A percentile compares a stretch with the other conserved stretches of the same genome.
Evolutionary conservation across 148 eudicot species (phyloP).

Genomic region (Pharnaceum exiguum): DNA sequence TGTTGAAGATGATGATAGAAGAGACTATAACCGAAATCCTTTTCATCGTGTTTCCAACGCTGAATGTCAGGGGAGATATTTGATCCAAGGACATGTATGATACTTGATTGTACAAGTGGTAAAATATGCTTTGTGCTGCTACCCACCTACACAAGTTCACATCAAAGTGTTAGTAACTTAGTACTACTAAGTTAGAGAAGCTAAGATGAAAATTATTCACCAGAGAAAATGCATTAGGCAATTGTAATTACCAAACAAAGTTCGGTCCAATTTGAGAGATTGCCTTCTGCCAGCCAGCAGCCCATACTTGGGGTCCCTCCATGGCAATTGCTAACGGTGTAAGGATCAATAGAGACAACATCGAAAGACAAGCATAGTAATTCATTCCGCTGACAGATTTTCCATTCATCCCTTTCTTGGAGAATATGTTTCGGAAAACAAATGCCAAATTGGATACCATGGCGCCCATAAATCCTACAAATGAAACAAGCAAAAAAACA

Average conservation of each 20-base stretch:
- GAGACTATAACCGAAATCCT: slow-evolving; percentile 63
- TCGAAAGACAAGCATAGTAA: slow-evolving; percentile 69
- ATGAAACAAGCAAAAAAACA: not conserved
- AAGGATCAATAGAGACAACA: slow-evolving; percentile 50
- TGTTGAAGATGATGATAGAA: slow-evolving; percentile 64
- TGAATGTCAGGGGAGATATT: slow-evolving; percentile 68
- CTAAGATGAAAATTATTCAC: no score
- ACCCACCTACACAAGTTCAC: slow-evolving; percentile 49
- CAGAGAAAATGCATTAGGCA: no score
- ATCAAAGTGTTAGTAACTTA: no score
- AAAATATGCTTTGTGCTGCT: slow-evolving; percentile 69
- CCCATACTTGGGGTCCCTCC: slow-evolving; percentile 72
- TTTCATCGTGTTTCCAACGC: slow-evolving; percentile 72
- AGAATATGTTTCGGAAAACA: slow-evolving; percentile 69
- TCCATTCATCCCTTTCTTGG: slow-evolving; percentile 71
- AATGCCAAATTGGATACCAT: slow-evolving; percentile 75
- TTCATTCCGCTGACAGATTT: slow-evolving; percentile 72
- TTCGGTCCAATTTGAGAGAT: slow-evolving; percentile 61
- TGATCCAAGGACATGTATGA: slow-evolving; percentile 73
- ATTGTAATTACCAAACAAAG: slow-evolving; percentile 47
- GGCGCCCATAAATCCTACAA: slow-evolving; percentile 83
- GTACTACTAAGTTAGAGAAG: not conserved
- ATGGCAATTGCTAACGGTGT: slow-evolving; percentile 66
- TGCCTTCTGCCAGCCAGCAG: slow-evolving; percentile 61
- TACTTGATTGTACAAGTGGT: slow-evolving; percentile 67